Evolutionary conservation across 129 eudicot genomes (phyloP), one percentile per base, ranked within the genome.

Genomic region (Arctium minus): DNA sequence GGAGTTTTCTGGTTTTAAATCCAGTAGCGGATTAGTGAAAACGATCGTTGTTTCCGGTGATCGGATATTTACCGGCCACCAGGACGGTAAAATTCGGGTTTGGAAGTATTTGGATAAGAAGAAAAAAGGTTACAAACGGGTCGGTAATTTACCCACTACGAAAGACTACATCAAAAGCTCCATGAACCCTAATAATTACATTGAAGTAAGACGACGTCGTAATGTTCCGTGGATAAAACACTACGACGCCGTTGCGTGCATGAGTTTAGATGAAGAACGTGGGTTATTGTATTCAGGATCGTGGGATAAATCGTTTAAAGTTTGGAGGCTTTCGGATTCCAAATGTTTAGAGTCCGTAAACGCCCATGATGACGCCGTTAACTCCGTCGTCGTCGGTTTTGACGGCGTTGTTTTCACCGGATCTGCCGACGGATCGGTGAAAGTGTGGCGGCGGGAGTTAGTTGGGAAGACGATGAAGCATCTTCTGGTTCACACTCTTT

Each of bases 391-490:
- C 0, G 88, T 81, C 0, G 91, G 88, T 1, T 89, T 84, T 30
- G 91, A 82, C n/a, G 97, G 97, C 1, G 22, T 96, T 64, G 87
- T 96, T 4, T 96, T 93, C 81, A 90, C 97, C 8, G 98, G 99
- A 3, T 91, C 98, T 0, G 98, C 99, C 0, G 98, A 96, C 37
- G 99, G 99, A 8, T 81, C 92, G 67, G 97, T 96, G 17, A 96
- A 96, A 75, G 97, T 92, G 68, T 96, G 99, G 98, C 71, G 98
- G 78, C 65, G 94, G 80, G 97, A 95, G 79, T 48, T 86, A 40
- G 91, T 88, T 0, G 94, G 93, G 27, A 91, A 65, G 27, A 13
- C 11, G 0, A 75, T 81, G 12, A 82, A 80, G 44, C 97, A 94
- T 39, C 62, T 88, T 39, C 40, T 82, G 32, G 88, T 93, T 62